Percentiles rank a stretch among this genome's conserved stretches.
These are phyloP conservation scores for Voacanga thouarsii DNA, from an alignment of 257 asterid species.

Conservation along the genomic window DNA sequence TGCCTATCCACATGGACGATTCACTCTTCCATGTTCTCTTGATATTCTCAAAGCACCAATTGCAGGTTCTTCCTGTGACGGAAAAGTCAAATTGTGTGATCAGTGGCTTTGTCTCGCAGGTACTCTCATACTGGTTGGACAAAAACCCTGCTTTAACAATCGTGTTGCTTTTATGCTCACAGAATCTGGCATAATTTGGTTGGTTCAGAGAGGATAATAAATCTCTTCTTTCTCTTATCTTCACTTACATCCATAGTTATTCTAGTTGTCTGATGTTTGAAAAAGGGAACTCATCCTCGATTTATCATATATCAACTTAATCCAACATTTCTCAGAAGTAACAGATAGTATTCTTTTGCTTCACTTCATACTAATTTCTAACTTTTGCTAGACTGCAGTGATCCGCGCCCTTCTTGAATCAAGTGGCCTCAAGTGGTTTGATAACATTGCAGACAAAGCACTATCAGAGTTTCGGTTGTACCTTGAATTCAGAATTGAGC, in stretches of 20 bases:
- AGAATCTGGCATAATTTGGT: neutral
- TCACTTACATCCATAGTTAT: neutral
- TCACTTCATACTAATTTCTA: neutral
- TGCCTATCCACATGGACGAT: neutral
- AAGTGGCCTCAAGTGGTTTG: constrained; percentile 23
- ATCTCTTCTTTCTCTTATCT: no score
- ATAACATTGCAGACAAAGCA: constrained; percentile 13
- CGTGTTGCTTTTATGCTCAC: neutral
- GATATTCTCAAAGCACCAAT: constrained; percentile 16
- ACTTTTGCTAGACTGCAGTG: constrained; percentile 17
- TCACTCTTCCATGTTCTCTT: constrained; percentile 18
- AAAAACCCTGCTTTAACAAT: neutral
- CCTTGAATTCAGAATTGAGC: neutral
- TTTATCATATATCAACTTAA: neutral
- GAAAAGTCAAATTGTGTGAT: neutral
- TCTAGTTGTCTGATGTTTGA: neutral
- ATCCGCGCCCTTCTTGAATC: constrained; percentile 18
- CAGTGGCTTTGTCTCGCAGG: constrained; percentile 16
- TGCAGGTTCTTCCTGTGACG: constrained; percentile 15
- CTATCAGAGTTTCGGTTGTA: constrained; percentile 16
- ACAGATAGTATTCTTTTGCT: neutral
- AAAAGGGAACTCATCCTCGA: neutral
- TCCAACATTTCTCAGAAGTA: neutral
- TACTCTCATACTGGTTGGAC: neutral
- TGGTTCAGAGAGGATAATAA: neutral